Conservation (phyloP, 2,329 filamentous ascomycete genomes). For the Fusarium aywerte region DNA sequence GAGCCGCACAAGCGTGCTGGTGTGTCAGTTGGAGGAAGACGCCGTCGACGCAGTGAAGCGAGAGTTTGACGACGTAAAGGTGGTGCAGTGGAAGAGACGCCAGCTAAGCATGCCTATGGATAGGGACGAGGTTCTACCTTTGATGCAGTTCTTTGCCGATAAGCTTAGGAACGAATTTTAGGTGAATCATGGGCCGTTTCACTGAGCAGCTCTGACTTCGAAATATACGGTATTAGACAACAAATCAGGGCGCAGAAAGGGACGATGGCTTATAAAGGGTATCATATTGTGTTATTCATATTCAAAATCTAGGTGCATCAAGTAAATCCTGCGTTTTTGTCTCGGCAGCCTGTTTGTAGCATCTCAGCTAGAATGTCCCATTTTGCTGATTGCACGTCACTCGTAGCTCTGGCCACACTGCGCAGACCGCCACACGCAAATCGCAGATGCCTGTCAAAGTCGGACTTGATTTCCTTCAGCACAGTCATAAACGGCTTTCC, state of each 20-base stretch:
- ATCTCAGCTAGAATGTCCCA: slow-evolving; percentile 88
- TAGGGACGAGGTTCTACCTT: slow-evolving; percentile 86
- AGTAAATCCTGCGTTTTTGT: slow-evolving; percentile 35
- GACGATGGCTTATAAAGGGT: slow-evolving; percentile 25
- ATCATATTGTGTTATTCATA: slow-evolving; percentile 42
- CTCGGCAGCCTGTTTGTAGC: slow-evolving; percentile 65
- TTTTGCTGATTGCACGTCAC: slow-evolving; percentile 66
- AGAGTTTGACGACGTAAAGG: slow-evolving; percentile 73
- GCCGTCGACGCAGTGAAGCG: slow-evolving; percentile 71
- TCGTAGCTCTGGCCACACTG: slow-evolving; percentile 78
- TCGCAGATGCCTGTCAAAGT: slow-evolving; percentile 72
- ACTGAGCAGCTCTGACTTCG: background rate
- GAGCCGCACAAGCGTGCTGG: slow-evolving; percentile 70
- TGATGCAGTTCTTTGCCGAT: slow-evolving; percentile 85
- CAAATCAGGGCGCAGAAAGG: background rate
- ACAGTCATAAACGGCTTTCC: slow-evolving; percentile 61
- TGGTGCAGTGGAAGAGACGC: slow-evolving; percentile 74
- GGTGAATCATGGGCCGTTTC: background rate
- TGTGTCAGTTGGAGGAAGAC: slow-evolving; percentile 70
- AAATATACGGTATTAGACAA: background rate
- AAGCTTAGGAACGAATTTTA: slow-evolving; percentile 58
- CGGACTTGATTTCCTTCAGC: slow-evolving; percentile 66
- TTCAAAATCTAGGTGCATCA: slow-evolving; percentile 8
- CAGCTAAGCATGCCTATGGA: slow-evolving; percentile 86
- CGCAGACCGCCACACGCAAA: slow-evolving; percentile 80